These are phyloP conservation scores for Phytophthora palmivora DNA, from an alignment of 352 stramenopile genomes.

Conservation along the genomic window DNA sequence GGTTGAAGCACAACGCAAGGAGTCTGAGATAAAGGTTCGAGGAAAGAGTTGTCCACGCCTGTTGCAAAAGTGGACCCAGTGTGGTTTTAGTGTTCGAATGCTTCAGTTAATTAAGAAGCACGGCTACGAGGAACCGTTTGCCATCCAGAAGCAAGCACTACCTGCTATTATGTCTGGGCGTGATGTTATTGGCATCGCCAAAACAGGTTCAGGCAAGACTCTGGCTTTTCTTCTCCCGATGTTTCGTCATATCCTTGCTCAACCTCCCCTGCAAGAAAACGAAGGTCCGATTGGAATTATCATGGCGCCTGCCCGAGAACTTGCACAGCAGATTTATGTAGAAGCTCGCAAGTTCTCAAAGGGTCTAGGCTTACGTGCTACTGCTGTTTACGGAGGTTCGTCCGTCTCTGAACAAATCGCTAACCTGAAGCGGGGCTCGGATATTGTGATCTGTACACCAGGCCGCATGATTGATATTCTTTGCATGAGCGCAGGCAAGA, in stretches of 20 bases:
- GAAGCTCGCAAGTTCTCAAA: slow-evolving; percentile 96
- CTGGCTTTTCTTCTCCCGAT: slow-evolving; percentile 93
- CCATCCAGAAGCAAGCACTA: slow-evolving; percentile 97
- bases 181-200: slow-evolving; percentile 99
- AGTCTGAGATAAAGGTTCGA: slow-evolving; percentile 97
- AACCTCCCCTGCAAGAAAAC: slow-evolving; percentile 90
- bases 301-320: slow-evolving; percentile 97
- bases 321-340: slow-evolving; percentile 98
- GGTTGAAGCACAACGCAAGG: slow-evolving; percentile 75
- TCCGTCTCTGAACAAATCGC: slow-evolving; percentile 98
- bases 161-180: slow-evolving; percentile 99
- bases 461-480: slow-evolving; percentile 99
- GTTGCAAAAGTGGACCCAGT: slow-evolving; percentile 97
- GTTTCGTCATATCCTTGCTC: slow-evolving; percentile 96
- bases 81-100: slow-evolving; percentile 96
- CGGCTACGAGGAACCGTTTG: slow-evolving; percentile 95
- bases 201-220: slow-evolving; percentile 95
- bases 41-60: slow-evolving; percentile 96
- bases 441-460: slow-evolving; percentile 99
- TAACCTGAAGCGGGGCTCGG: slow-evolving; percentile 97
- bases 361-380: slow-evolving; percentile 90
- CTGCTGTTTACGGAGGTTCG: slow-evolving; percentile 95
- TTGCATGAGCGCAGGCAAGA: slow-evolving; percentile 96
- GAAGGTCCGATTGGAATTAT: slow-evolving; percentile 98
- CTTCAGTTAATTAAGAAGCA: slow-evolving; percentile 95